A percentile compares a stretch with the other conserved stretches of the same genome.
These are phyloP conservation scores for Tetradesmus lagerheimii DNA, from an alignment of 139 green algal genomes.

Conservation along the genomic window DNA sequence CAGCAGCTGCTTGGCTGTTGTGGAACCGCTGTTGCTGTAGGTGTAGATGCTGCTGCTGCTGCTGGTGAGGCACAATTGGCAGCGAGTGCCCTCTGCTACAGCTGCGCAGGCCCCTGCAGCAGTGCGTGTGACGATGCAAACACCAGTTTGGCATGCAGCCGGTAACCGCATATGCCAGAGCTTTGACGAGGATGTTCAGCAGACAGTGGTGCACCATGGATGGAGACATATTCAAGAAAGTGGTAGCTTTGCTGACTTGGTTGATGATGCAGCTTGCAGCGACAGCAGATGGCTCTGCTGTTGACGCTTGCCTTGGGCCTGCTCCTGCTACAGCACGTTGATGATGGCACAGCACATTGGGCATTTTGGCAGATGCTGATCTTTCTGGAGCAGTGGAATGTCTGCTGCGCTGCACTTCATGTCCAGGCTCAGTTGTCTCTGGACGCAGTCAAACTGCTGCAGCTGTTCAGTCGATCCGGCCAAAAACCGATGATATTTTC, in stretches of 20 bases:
- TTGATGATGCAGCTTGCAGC: background rate
- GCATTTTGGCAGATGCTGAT: background rate
- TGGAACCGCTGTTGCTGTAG: background rate
- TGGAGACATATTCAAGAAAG: too few species aligned
- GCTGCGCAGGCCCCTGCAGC: constrained; percentile 11
- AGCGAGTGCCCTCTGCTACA: background rate
- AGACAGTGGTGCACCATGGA: too few species aligned
- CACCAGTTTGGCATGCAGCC: too few species aligned
- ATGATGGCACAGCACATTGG: background rate
- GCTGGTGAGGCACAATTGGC: background rate
- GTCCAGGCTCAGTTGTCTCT: background rate
- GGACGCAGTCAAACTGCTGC: background rate
- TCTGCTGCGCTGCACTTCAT: background rate
- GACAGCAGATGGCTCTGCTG: background rate
- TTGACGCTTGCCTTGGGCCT: background rate
- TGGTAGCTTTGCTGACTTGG: too few species aligned
- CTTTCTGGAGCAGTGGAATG: background rate
- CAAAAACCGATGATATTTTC: too few species aligned
- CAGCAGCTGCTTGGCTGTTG: background rate
- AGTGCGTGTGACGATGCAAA: too few species aligned
- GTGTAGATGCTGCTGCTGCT: background rate
- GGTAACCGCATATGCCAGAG: too few species aligned
- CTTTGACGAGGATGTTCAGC: too few species aligned
- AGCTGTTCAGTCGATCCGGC: background rate
- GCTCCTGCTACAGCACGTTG: background rate